phyloP scores from a whole-genome alignment of 495 filamentous ascomycete genomes.

The Neurospora discreta region DNA sequence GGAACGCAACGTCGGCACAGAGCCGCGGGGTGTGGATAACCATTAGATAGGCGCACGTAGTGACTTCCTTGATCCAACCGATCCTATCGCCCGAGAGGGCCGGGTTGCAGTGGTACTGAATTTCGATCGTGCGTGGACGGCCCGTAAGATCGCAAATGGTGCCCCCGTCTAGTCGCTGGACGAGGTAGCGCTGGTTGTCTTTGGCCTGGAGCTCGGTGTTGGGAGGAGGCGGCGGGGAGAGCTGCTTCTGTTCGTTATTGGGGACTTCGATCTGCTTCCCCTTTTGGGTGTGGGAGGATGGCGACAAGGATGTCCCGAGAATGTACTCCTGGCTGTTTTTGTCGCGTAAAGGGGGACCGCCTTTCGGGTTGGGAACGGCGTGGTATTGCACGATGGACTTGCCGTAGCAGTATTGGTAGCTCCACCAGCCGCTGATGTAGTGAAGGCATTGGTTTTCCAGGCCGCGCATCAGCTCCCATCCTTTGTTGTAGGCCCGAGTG shows the following conservation, averaged over 20 bases:
- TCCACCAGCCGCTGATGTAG: slow-evolving; percentile 92
- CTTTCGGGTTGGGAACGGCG: slow-evolving; percentile 53
- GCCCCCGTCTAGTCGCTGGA: slow-evolving; percentile 75
- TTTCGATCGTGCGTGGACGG: slow-evolving; percentile 73
- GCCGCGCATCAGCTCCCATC: slow-evolving; percentile 80
- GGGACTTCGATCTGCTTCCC: slow-evolving; percentile 22
- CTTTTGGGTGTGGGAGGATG: slow-evolving; percentile 14
- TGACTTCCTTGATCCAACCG: slow-evolving; percentile 88
- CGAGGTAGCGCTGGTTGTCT: slow-evolving; percentile 80
- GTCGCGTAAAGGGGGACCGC: slow-evolving; percentile 63
- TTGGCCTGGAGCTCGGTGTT: slow-evolving; percentile 65
- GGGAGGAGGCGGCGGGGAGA: slow-evolving; percentile 28
- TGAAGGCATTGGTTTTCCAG: slow-evolving; percentile 86
- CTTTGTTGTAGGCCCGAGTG: slow-evolving; percentile 67
- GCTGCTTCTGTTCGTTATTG: slow-evolving; percentile 13
- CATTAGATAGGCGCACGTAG: slow-evolving; percentile 91
- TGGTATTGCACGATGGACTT: slow-evolving; percentile 86
- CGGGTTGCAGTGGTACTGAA: slow-evolving; percentile 88
- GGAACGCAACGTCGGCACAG: slow-evolving; percentile 86
- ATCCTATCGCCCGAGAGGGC: slow-evolving; percentile 66
- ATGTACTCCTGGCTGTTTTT: slow-evolving; percentile 66
- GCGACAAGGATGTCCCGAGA: slow-evolving; percentile 46
- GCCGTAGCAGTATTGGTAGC: slow-evolving; percentile 91
- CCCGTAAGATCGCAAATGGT: slow-evolving; percentile 86
- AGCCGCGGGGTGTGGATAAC: slow-evolving; percentile 86